Evolutionary conservation across 306 rosid genomes (phyloP).

Genomic region (Argentina anserina): DNA sequence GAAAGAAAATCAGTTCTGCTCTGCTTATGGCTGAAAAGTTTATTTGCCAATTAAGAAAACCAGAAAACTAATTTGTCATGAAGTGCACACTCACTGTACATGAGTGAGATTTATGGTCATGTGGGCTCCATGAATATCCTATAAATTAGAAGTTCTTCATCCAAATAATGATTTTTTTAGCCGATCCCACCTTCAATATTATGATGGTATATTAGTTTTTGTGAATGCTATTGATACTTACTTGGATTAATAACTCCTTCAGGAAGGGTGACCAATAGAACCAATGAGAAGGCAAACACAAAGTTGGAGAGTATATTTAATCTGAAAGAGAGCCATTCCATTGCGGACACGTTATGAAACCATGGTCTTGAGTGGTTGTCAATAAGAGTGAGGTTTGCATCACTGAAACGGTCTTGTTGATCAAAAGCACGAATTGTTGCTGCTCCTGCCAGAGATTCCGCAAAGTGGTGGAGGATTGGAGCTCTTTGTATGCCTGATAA

Average conservation of each 20-base stretch:
- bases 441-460: constrained; percentile 86
- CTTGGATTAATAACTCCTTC: constrained; percentile 94
- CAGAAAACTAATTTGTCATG: neutral
- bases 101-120: neutral
- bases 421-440: constrained; percentile 87
- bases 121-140: neutral
- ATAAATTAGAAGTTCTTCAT: neutral
- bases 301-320: constrained; percentile 82
- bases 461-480: constrained; percentile 92
- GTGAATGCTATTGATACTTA: constrained; percentile 35
- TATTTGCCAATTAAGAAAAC: no score
- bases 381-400: constrained; percentile 59
- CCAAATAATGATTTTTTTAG: neutral
- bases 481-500: constrained; percentile 72
- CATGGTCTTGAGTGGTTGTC: constrained; percentile 85
- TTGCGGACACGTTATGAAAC: constrained; percentile 87
- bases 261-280: constrained; percentile 77
- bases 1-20: neutral
- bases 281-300: constrained; percentile 81
- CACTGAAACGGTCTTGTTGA: constrained; percentile 68
- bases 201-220: neutral
- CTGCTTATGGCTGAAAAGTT: neutral
- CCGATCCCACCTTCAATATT: neutral
- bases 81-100: neutral
- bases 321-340: constrained; percentile 98